Evolutionary conservation across 768 basidiomycete genomes (phyloP).

Genomic region (Lactarius quietus): DNA sequence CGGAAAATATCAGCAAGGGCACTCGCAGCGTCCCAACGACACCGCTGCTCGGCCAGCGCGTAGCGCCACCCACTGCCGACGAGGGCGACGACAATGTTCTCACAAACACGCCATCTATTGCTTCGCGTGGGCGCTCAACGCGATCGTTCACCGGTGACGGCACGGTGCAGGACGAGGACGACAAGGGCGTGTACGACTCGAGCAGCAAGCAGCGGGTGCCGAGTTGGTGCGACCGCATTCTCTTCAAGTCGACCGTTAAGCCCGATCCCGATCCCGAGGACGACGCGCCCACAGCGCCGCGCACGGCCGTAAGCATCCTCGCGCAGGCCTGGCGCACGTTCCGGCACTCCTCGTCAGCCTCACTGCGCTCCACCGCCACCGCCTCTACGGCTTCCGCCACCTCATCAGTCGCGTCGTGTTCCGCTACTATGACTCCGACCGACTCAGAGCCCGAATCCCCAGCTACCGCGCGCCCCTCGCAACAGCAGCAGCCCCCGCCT

Average conservation of each 20-base stretch:
- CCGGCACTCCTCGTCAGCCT: constrained; percentile 14
- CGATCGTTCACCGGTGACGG: constrained; percentile 31
- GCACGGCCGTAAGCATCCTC: constrained; percentile 25
- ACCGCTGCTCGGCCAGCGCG: constrained; percentile 13
- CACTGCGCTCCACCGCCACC: constrained; percentile 13
- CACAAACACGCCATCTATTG: not conserved
- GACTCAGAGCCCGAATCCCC: constrained; percentile 3
- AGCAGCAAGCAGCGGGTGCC: constrained; percentile 80
- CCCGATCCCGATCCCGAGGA: constrained; percentile 43
- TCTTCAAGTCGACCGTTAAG: constrained; percentile 72
- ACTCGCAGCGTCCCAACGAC: constrained; percentile 18
- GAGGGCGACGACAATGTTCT: constrained; percentile 3
- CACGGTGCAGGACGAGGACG: constrained; percentile 38
- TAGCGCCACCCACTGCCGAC: not conserved
- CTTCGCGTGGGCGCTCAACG: constrained; percentile 7
- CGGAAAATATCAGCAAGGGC: not conserved
- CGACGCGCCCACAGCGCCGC: constrained; percentile 34
- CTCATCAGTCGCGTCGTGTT: not conserved
- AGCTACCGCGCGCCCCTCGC: not conserved
- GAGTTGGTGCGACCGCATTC: constrained; percentile 85
- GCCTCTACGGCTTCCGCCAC: not conserved
- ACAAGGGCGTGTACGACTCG: constrained; percentile 72
- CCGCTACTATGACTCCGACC: not conserved
- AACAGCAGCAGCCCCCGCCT: not conserved
- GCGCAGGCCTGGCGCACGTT: constrained; percentile 28